phyloP scores from a whole-genome alignment of 257 asterid genomes.

The Capsicum pubescens region DNA sequence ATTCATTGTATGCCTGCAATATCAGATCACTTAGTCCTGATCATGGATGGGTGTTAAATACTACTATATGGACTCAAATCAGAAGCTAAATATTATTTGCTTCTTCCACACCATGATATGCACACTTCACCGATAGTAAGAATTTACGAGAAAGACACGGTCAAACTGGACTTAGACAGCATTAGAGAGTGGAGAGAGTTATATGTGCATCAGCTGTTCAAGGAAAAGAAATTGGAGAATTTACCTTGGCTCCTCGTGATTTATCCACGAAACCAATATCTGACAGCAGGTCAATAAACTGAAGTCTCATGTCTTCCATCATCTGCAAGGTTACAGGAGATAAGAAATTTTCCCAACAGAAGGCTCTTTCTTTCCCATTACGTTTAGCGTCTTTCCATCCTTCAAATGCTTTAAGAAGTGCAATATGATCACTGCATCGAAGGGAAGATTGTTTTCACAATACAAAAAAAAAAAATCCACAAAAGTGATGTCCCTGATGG shows the following conservation, averaged over 20 bases:
- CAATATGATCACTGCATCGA: conserved; percentile 83
- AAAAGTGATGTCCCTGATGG: neutral
- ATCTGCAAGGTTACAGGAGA: conserved; percentile 84
- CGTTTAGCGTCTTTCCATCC: conserved; percentile 90
- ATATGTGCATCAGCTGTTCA: conserved; percentile 7
- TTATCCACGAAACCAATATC: conserved; percentile 86
- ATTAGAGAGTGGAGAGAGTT: conserved; percentile 20
- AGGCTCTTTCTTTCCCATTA: conserved; percentile 59
- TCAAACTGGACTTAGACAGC: neutral
- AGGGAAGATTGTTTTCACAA: conserved; percentile 19
- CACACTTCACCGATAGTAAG: neutral
- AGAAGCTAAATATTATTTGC: conserved; percentile 12
- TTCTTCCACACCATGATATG: neutral
- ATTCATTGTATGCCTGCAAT: conserved; percentile 76
- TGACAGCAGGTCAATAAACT: conserved; percentile 81
- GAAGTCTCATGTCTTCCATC: conserved; percentile 91
- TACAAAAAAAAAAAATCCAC: neutral
- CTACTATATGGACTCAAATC: neutral
- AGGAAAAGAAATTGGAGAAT: conserved; percentile 24
- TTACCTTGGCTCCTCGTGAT: conserved; percentile 67
- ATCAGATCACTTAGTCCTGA: conserved; percentile 20
- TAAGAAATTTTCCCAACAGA: conserved; percentile 90
- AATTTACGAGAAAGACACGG: neutral
- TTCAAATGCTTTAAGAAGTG: conserved; percentile 92
- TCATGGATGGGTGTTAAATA: neutral